Evolutionary conservation across 2,329 filamentous ascomycete species (phyloP).

Genomic region (Exophiala calicioides): DNA sequence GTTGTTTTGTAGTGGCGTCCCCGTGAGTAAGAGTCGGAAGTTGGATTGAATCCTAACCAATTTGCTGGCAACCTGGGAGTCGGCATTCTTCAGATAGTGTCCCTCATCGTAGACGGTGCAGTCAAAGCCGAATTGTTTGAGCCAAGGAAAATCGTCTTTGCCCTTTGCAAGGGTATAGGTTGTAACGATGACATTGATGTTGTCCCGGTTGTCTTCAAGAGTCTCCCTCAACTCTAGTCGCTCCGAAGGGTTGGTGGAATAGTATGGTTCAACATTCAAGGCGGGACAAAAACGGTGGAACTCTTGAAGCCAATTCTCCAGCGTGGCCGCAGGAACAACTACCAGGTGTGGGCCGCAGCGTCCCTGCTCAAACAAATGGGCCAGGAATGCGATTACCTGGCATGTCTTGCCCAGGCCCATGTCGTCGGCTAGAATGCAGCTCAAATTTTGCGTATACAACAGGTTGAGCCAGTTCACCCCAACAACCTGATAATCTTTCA

Average conservation of each 20-base stretch:
- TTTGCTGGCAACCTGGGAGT: conserved; percentile 77
- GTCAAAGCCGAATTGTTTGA: conserved; percentile 60
- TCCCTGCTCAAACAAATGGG: conserved; percentile 72
- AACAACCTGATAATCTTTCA: conserved; percentile 93
- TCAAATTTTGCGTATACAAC: conserved; percentile 75
- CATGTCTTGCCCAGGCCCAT: conserved; percentile 97
- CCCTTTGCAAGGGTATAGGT: conserved; percentile 69
- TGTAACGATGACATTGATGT: conserved; percentile 69
- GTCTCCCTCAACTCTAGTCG: conserved; percentile 67
- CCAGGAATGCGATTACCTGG: conserved; percentile 89
- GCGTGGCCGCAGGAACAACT: conserved; percentile 87
- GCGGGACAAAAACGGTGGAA: conserved; percentile 82
- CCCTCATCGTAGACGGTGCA: conserved; percentile 87
- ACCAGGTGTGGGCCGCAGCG: conserved; percentile 75
- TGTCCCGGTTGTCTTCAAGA: conserved; percentile 64
- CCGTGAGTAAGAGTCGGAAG: conserved; percentile 85
- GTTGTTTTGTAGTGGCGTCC: conserved; percentile 95
- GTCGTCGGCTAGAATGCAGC: conserved; percentile 92
- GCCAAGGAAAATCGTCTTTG: conserved; percentile 63
- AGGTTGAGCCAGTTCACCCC: conserved; percentile 93
- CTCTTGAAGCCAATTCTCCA: conserved; percentile 94
- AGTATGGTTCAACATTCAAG: conserved; percentile 71
- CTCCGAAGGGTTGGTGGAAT: conserved; percentile 65
- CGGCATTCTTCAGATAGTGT: conserved; percentile 86
- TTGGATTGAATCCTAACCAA: conserved; percentile 73